These are phyloP conservation scores for Fomitopsis pinicola DNA, from an alignment of 1,284 basidiomycete species.

Conservation along the genomic window DNA sequence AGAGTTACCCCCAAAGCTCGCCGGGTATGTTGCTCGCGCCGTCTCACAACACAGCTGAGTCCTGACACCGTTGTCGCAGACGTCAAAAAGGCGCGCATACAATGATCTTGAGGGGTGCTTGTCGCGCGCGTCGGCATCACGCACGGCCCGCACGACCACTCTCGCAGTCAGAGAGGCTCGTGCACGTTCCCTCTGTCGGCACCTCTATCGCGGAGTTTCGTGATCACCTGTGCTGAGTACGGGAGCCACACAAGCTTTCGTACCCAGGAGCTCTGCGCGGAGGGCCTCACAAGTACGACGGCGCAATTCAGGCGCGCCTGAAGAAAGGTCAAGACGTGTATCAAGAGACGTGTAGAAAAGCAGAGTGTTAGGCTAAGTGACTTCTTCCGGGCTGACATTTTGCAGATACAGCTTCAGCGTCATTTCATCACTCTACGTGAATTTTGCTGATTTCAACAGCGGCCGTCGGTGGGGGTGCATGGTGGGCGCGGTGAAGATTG, in stretches of 20 bases:
- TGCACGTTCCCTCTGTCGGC: neutral
- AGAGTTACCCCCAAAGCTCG: constrained; percentile 31
- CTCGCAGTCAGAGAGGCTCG: neutral
- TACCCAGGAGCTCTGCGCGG: neutral
- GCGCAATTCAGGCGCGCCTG: neutral
- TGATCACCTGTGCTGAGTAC: neutral
- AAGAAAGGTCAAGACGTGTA: neutral
- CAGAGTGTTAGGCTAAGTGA: neutral
- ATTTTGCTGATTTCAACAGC: neutral
- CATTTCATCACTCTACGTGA: neutral
- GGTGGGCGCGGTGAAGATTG: neutral
- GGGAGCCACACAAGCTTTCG: neutral
- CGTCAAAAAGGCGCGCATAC: neutral
- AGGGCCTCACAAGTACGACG: neutral
- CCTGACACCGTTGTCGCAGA: neutral
- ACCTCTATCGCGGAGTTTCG: neutral
- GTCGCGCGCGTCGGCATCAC: neutral
- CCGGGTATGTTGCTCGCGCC: constrained; percentile 35
- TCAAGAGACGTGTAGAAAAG: neutral
- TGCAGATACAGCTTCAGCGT: neutral
- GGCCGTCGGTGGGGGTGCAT: neutral
- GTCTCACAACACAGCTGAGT: neutral
- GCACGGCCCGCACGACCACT: neutral
- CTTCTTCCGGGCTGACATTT: neutral
- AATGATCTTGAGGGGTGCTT: neutral